Evolutionary conservation across 1,284 basidiomycete genomes (phyloP), one percentile per base, ranked within the genome.

Genomic region (Phlebopus sp.): DNA sequence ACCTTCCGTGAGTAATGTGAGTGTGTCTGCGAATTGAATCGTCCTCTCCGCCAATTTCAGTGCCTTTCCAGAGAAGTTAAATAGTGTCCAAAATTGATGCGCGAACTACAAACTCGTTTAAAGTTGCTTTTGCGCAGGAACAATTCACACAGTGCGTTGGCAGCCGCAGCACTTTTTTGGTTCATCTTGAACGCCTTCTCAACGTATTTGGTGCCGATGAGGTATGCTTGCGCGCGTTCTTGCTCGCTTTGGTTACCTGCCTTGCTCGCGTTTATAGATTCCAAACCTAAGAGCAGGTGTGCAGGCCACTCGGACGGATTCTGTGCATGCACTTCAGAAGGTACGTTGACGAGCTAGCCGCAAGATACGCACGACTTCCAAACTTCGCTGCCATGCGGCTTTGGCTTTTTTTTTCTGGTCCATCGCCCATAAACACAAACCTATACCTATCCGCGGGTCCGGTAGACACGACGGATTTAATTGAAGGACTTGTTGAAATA

Each of bases 381-480:
- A 64, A 55, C 88, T 88, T 37, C 93, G 77, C 58, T 92, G 78
- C 94, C 95, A 97, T 0, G 93, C 94, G 25, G 78, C 78, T 53
- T 82, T 82, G 0, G 94, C 94, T 55, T 84, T 85, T 3, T 74
- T 73, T 50, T 84, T 84, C 58, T 94, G 82, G 46, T 88, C 88
- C 68, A 96, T 74, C 9, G 87, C 80, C 89, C 90, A 97, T 15
- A 92, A 76, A 67, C 94, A 96, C 7, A 97, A 71, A 8, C 95
- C 95, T 32, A 97, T 91, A 14, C 94, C 94, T 55, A 97, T 89
- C 13, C 94, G 79, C 25, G 94, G 94, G 65, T 97, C 94, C 0
- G 94, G 95, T 18, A 77, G 71, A 67, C 88, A 90, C 11, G 77
- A 69, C 0, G 94, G 92, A 44, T 82, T 84, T 37, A 90, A 76